Evolutionary conservation across 1,284 basidiomycete genomes (phyloP).

Genomic region (Erythrobasidium hasegawianum): DNA sequence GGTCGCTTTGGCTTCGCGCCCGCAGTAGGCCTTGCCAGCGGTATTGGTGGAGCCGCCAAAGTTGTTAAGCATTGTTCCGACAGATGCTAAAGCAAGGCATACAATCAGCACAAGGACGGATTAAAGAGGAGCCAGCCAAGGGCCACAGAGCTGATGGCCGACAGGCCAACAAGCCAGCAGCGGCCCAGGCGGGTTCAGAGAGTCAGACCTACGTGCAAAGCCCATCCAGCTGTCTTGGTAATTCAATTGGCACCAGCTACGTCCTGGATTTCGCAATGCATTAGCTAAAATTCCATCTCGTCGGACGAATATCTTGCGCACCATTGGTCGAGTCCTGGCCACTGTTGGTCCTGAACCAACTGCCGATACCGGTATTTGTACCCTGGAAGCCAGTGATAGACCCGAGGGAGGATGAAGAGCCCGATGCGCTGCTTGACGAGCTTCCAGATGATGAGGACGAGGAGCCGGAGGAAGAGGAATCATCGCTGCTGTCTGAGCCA

Average conservation of each 20-base stretch:
- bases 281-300: too few species aligned
- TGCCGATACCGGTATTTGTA: slow-evolving; percentile 25
- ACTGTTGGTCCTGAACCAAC: slow-evolving; percentile 27
- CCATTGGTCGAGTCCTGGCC: slow-evolving; percentile 25
- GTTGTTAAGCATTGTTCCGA: slow-evolving; percentile 32
- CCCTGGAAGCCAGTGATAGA: slow-evolving; percentile 33
- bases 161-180: too few species aligned
- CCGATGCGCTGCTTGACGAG: neutral
- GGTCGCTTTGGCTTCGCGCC: slow-evolving; percentile 34
- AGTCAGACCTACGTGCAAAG: slow-evolving; percentile 13
- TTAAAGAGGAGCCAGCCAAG: too few species aligned
- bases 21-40: slow-evolving; percentile 38
- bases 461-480: neutral
- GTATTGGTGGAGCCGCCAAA: slow-evolving; percentile 16
- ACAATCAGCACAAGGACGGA: too few species aligned
- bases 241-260: slow-evolving; percentile 25
- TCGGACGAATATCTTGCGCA: too few species aligned
- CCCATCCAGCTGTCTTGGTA: slow-evolving; percentile 32
- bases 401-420: slow-evolving; percentile 18
- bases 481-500: slow-evolving; percentile 2
- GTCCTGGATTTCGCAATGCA: too few species aligned
- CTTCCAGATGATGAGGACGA: neutral
- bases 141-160: too few species aligned
- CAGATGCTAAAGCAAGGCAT: neutral
- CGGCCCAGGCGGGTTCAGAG: too few species aligned